Evolutionary conservation across 352 stramenopile genomes (phyloP).

Genomic region (Globisporangium emineosum): DNA sequence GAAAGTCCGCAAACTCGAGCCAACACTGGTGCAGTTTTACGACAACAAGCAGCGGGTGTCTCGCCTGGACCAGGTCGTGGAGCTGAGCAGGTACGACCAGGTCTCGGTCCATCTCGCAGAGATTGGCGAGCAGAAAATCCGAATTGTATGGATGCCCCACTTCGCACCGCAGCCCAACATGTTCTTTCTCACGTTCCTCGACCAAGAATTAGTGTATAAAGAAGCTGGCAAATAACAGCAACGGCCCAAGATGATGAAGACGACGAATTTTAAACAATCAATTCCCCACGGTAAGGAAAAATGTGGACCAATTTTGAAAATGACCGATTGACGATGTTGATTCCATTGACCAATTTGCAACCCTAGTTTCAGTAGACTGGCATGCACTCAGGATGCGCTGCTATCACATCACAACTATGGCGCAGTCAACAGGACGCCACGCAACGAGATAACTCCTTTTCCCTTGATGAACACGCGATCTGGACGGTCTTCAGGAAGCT

Average conservation of each 20-base stretch:
- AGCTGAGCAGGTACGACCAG: slow-evolving; percentile 28
- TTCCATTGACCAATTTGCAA: neutral
- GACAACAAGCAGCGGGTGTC: slow-evolving; percentile 42
- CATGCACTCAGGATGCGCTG: no score
- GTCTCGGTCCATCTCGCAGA: slow-evolving; percentile 23
- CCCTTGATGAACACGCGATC: slow-evolving; percentile 49
- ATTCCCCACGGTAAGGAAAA: neutral
- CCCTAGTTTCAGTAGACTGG: neutral
- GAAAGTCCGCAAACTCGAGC: slow-evolving; percentile 13
- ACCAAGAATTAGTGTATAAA: slow-evolving; percentile 19
- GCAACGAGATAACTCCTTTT: slow-evolving; percentile 29
- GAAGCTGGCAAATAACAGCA: neutral
- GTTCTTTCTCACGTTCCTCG: slow-evolving; percentile 28
- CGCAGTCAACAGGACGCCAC: slow-evolving; percentile 21
- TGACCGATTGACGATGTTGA: neutral
- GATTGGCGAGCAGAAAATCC: neutral
- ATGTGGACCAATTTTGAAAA: slow-evolving; percentile 7
- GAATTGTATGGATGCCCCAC: slow-evolving; percentile 20
- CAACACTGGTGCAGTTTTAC: slow-evolving; percentile 36
- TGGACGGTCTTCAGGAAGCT: slow-evolving; percentile 27
- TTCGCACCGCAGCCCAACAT: slow-evolving; percentile 31
- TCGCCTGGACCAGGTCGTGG: slow-evolving; percentile 28
- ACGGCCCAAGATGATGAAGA: neutral
- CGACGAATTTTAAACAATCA: neutral
- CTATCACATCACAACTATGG: neutral